These are phyloP conservation scores for Colletotrichum higginsianum DNA, from an alignment of 2,329 filamentous ascomycete genomes.

Conservation along the genomic window DNA sequence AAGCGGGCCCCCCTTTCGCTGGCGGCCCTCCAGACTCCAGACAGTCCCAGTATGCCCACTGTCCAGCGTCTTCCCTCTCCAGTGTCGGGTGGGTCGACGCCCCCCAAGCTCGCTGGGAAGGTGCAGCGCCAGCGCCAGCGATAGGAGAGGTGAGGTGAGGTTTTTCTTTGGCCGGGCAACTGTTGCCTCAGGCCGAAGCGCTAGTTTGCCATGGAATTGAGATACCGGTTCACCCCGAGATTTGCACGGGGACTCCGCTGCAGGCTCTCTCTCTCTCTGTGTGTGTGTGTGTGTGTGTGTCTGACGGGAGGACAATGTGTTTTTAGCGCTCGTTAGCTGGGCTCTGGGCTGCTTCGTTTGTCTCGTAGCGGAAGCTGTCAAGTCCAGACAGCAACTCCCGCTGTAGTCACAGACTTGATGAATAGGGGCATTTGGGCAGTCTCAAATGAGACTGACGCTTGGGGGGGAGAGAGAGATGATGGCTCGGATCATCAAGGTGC, in stretches of 20 bases:
- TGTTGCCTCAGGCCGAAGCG: conserved; percentile 43
- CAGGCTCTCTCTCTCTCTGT: neutral
- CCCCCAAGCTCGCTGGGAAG: conserved; percentile 39
- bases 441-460: neutral
- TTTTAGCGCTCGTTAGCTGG: conserved; percentile 11
- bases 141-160: neutral
- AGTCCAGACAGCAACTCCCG: neutral
- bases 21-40: conserved; percentile 23
- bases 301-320: conserved; percentile 1
- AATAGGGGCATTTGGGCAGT: conserved; percentile 1
- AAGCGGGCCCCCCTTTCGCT: conserved; percentile 39
- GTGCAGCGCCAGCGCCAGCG: conserved; percentile 15
- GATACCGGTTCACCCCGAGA: conserved; percentile 45
- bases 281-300: neutral
- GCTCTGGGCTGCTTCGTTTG: neutral
- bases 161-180: conserved; percentile 33
- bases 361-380: neutral
- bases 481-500: conserved; percentile 22
- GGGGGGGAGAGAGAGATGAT: neutral
- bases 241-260: conserved; percentile 43
- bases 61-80: conserved; percentile 12
- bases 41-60: conserved; percentile 13
- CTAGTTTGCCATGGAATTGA: conserved; percentile 42
- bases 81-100: conserved; percentile 21
- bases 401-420: conserved; percentile 5